Base-by-base conservation (phyloP, 192 early-diverging fungal species). In the Gigaspora rosea region DNA sequence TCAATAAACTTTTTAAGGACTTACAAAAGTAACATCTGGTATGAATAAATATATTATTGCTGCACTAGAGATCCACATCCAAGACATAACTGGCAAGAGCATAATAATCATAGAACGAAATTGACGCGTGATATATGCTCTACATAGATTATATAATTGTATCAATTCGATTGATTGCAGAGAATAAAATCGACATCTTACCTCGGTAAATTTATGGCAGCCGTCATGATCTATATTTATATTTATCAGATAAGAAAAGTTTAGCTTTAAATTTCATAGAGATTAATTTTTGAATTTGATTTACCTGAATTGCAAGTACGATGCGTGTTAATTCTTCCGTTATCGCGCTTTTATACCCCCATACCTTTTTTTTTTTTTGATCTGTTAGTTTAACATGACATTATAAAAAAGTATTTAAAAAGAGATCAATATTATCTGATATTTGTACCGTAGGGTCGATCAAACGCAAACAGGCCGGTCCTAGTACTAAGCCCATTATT, bases 61-160 rank as follows among this genome's bases (percentile, higher is more conserved):
- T 0, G 89, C 89, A 0, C 88, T 87, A 0, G 92, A 78, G 32
- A 94, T 51, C 95, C 95, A 97, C 93, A 95, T 95, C 49, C 81
- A 78, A 8, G 90, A 75, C 92, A 96, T 95, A 27, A 94, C 85
- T 2, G 96, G 95, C 6, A 94, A 74, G 16, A 95, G 85, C 78
- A 96, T 85, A 62, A 94, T 85, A 1, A 82, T 49, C 35, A 96
- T 59, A 2, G 90, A 91, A 22, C 32, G 57, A 78, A 88, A 84
- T 70, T 94, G 91, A n/a, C 82, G 88, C 10, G 82, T 77, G 62
- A 94, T 64, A 75, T 94, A 97, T 2, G 90, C 89, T 79, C 86
- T 89, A 75, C 47, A 20, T 12, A 35, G 35, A 36, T 16, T 41
- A 46, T 59, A 22, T n/a, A 33, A 13, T 20, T 36, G 8, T n/a